phyloP scores from a whole-genome alignment of 164 flowering plant species.

The Paratinospora sagittata region DNA sequence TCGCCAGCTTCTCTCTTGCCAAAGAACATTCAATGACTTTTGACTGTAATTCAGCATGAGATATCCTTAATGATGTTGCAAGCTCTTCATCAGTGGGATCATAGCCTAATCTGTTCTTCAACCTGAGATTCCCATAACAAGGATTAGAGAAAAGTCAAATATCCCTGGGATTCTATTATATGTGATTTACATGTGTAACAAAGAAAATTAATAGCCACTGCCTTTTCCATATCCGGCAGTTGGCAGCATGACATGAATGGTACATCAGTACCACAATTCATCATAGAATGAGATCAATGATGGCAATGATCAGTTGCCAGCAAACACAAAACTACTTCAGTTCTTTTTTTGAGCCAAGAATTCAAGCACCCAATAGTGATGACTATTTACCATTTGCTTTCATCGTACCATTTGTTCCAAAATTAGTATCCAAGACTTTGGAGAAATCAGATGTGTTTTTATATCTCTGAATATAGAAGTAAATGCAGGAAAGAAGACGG shows the following conservation, averaged over 20 bases:
- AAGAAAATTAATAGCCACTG: background rate
- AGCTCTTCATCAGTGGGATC: constrained; percentile 90
- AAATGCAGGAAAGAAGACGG: background rate
- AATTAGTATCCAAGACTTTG: background rate
- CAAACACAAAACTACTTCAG: background rate
- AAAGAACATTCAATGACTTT: constrained; percentile 58
- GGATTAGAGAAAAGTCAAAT: constrained; percentile 2
- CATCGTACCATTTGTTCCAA: background rate
- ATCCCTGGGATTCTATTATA: background rate
- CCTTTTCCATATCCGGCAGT: background rate
- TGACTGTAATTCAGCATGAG: constrained; percentile 54
- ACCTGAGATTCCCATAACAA: constrained; percentile 28
- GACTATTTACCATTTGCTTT: background rate
- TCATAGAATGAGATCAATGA: background rate
- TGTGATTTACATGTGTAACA: background rate
- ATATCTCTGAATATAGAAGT: background rate
- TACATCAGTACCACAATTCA: background rate
- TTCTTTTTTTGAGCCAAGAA: background rate
- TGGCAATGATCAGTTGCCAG: background rate
- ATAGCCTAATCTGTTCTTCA: constrained; percentile 70
- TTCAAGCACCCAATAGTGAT: background rate
- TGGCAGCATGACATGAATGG: background rate
- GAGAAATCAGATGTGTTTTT: background rate
- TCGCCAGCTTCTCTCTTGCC: constrained; percentile 88
- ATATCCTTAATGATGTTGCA: constrained; percentile 63